Percentiles rank a stretch among this genome's conserved stretches.
Conservation (phyloP, 1,284 basidiomycete species). For the Ganoderma multipileum region DNA sequence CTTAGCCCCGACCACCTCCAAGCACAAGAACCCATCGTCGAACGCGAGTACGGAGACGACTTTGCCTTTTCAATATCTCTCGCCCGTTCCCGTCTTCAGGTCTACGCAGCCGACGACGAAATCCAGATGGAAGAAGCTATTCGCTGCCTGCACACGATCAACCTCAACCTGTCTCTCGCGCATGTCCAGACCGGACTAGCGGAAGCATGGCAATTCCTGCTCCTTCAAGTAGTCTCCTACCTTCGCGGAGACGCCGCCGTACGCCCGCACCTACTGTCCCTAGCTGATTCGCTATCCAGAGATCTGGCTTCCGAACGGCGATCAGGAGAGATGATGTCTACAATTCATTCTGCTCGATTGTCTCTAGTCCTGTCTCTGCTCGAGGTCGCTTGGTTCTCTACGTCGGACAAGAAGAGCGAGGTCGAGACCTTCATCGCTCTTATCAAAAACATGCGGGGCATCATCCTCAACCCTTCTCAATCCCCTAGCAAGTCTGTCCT, state of each 20-base stretch:
- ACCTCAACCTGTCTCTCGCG: conserved; percentile 85
- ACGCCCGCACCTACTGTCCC: conserved; percentile 61
- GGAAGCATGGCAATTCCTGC: conserved; percentile 80
- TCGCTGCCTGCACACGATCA: conserved; percentile 68
- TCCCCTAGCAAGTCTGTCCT: conserved; percentile 80
- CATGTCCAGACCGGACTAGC: conserved; percentile 80
- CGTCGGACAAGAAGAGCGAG: conserved; percentile 61
- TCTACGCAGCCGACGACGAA: conserved; percentile 51
- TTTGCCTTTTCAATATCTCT: conserved; percentile 74
- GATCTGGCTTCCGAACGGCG: conserved; percentile 76
- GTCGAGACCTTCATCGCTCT: conserved; percentile 68
- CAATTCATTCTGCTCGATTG: conserved; percentile 80
- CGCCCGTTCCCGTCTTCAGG: conserved; percentile 60
- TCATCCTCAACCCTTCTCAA: conserved; percentile 79
- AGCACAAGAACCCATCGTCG: conserved; percentile 64
- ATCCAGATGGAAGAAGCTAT: conserved; percentile 55
- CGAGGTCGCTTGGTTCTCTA: conserved; percentile 81
- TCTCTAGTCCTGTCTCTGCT: conserved; percentile 78
- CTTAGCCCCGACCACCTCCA: conserved; percentile 71
- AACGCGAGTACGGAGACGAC: conserved; percentile 82
- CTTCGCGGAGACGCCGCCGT: conserved; percentile 63
- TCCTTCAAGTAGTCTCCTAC: conserved; percentile 71
- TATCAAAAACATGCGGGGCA: conserved; percentile 64
- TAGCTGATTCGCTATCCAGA: conserved; percentile 69
- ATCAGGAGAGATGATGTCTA: conserved; percentile 85